Conservation (phyloP, 352 stramenopile genomes). For the Globisporangium camurandrum region DNA sequence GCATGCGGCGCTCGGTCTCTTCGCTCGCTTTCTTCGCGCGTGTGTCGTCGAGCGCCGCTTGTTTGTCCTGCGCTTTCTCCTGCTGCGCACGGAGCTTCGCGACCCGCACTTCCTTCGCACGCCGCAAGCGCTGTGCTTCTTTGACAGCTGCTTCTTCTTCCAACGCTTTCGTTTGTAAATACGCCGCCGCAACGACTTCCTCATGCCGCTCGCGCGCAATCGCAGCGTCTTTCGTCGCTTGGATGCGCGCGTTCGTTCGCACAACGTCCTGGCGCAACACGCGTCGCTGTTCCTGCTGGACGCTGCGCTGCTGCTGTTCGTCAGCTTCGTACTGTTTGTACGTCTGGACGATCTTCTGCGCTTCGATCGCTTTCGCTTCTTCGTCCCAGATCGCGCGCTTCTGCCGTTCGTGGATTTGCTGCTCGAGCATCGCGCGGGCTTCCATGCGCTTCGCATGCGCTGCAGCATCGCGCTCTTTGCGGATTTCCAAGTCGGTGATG, state of each 20-base stretch:
- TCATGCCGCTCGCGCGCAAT: slow-evolving; percentile 46
- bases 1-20: slow-evolving; percentile 45
- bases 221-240: slow-evolving; percentile 53
- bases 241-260: slow-evolving; percentile 61
- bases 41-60: slow-evolving; percentile 54
- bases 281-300: slow-evolving; percentile 35
- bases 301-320: slow-evolving; percentile 39
- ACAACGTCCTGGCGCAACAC: slow-evolving; percentile 39
- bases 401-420: slow-evolving; percentile 58
- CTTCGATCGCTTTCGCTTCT: slow-evolving; percentile 70
- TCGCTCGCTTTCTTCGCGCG: slow-evolving; percentile 71
- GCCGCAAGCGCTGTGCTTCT: slow-evolving; percentile 55
- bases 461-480: slow-evolving; percentile 29
- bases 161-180: slow-evolving; percentile 59
- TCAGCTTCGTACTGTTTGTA: slow-evolving; percentile 80
- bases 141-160: slow-evolving; percentile 63
- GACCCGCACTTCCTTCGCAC: slow-evolving; percentile 59
- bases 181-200: slow-evolving; percentile 51
- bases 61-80: slow-evolving; percentile 77
- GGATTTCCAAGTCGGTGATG: slow-evolving; percentile 38
- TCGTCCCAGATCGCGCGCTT: slow-evolving; percentile 69
- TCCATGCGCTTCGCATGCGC: slow-evolving; percentile 49
- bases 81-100: slow-evolving; percentile 74
- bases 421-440: slow-evolving; percentile 53
- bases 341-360: slow-evolving; percentile 67